Evolutionary conservation across 1,284 basidiomycete genomes (phyloP), one percentile per base, ranked within the genome.

Genomic region (Ganoderma meredithae): DNA sequence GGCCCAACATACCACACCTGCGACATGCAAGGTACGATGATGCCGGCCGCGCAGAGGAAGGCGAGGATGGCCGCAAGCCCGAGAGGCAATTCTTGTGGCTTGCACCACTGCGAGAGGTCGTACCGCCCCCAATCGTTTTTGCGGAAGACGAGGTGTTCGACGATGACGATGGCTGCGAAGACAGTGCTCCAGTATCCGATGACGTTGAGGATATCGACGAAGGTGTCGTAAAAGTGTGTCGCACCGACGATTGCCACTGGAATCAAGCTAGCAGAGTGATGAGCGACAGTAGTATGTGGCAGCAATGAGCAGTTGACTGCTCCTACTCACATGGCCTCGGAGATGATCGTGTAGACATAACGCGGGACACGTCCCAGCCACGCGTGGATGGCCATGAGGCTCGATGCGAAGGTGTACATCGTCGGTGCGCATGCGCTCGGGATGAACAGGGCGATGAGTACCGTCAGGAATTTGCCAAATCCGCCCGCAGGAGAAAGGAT

Each of bases 401-500:
- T 91, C 44, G 90, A 86, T 3, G 90, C 89, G 74, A 93, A 92
- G 1, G 90, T 90, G 77, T 95, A 95, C 86, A 94, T 92, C 19
- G 88, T 92, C 0, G 91, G 90, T 4, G 90, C 93, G 71, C 90
- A 84, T 1, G 86, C 83, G 61, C 86, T 85, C 0, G 87, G 83
- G 19, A 86, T 79, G 22, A 82, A 84, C 58, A 92, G 79, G 0
- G 88, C 81, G 44, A 92, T 77, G 17, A 92, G 67, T 31, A 89
- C 86, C 1, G 89, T 81, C 33, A 91, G 77, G 73, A 92, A 90
- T 70, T 86, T 85, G 53, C 88, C 89, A 67, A 87, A 87, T 3
- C 83, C 83, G 63, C 82, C 81, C 73, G 84, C 82, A 1, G 82
- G 82, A 0, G 80, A 78, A 22, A 86, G 76, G 0, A 85, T 80